Evolutionary conservation across 805 yeast species (phyloP).

Genomic region (Ogataea salicorniae): DNA sequence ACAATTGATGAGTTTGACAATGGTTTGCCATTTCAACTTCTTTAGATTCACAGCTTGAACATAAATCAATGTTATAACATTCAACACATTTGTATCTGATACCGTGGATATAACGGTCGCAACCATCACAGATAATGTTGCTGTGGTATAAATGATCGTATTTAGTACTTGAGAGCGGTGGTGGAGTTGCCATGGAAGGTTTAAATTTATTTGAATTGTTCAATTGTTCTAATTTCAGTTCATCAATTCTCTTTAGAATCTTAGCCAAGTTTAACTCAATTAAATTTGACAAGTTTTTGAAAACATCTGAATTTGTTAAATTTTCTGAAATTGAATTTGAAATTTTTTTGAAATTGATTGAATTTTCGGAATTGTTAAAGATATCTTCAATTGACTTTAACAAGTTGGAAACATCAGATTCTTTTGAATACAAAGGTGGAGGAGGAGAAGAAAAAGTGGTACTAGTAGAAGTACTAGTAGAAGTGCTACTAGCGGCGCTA

Average conservation of each 20-base stretch:
- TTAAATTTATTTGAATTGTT: not conserved
- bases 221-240: constrained; percentile 5
- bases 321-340: constrained; percentile 19
- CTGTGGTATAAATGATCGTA: constrained; percentile 10
- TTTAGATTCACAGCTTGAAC: constrained; percentile 36
- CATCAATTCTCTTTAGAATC: constrained; percentile 16
- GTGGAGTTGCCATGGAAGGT: constrained; percentile 5
- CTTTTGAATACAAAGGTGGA: not conserved
- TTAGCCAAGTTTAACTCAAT: constrained; percentile 18
- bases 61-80: constrained; percentile 50
- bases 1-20: constrained; percentile 21
- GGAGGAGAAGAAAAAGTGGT: not conserved
- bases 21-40: constrained; percentile 16
- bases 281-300: constrained; percentile 14
- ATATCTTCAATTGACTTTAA: constrained; percentile 12
- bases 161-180: not conserved
- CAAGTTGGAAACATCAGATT: constrained; percentile 7
- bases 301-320: constrained; percentile 17
- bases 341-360: constrained; percentile 11
- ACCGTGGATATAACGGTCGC: constrained; percentile 31
- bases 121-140: constrained; percentile 29
- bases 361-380: constrained; percentile 9
- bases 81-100: constrained; percentile 46
- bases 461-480: not conserved
- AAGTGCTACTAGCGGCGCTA: too few species aligned